phyloP scores from a whole-genome alignment of 495 filamentous ascomycete genomes.

The Hypoxylon subgilvum region DNA sequence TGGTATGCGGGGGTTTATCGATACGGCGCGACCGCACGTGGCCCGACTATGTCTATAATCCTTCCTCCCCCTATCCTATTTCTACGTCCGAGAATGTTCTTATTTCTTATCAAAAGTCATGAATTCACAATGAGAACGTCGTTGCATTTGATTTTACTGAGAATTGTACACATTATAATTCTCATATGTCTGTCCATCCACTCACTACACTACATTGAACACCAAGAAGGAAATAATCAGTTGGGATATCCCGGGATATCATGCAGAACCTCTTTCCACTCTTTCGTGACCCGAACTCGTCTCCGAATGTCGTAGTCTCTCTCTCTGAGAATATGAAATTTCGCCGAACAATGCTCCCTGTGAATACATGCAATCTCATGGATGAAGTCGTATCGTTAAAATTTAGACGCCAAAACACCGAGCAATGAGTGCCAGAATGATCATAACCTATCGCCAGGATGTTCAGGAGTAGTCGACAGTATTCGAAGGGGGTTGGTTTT shows the following conservation, averaged over 20 bases:
- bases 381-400: constrained; percentile 17
- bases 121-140: not conserved
- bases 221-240: constrained; percentile 16
- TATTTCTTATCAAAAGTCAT: constrained; percentile 4
- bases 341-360: constrained; percentile 15
- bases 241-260: constrained; percentile 32
- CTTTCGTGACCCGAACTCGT: constrained; percentile 7
- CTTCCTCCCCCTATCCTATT: no score
- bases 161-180: constrained; percentile 26
- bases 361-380: constrained; percentile 29
- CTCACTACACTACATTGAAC: constrained; percentile 18
- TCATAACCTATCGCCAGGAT: not conserved
- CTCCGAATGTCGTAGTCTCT: constrained; percentile 24
- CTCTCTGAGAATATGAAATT: not conserved
- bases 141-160: not conserved
- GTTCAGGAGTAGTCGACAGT: constrained; percentile 54
- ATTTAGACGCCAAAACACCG: constrained; percentile 42
- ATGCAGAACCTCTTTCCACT: constrained; percentile 23
- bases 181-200: constrained; percentile 29
- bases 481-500: constrained; percentile 42
- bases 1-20: constrained; percentile 28
- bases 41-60: not conserved
- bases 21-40: constrained; percentile 38
- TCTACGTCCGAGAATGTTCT: no score
- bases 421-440: constrained; percentile 23